Base-by-base conservation (phyloP, 805 yeast species). In the Isabelozyma pseudorhagii region DNA sequence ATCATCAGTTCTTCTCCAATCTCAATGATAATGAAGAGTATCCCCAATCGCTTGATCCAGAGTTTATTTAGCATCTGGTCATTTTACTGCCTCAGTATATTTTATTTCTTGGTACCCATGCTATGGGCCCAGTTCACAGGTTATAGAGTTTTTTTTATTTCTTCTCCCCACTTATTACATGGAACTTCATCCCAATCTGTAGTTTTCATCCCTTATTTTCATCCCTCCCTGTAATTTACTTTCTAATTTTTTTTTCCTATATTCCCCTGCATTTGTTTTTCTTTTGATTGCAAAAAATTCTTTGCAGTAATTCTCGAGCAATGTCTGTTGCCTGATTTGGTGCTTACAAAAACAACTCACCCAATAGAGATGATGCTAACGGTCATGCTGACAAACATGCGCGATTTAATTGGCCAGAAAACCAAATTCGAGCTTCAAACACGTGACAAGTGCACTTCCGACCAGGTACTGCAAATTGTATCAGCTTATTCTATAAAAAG, bases 371-470 rank as follows among this genome's bases (percentile, higher is more conserved):
- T 13, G n/a, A 10, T 5, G 36, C 36, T 31, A 1, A 31, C 36
- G n/a, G 36, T 31, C 5, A 31, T 31, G 36, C 36, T 54, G 53
- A 53, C 58, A 48, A 53, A 53, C 46, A 36, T 40, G 46, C 46
- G 50, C 50, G 25, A 28, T 18, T 5, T 53, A 31, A 54, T 54
- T 54, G 58, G 58, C 46, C 27, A 31, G 36, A 1, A 8, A 31
- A 10, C 4, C 3, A 31, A 15, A 18, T 17, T 38, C 34, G 17
- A 9, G 11, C 17, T n/a, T 11, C 3, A 29, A n/a, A 21, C 21
- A 18, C 47, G 27, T 21, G 44, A 8, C 10, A n/a, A 27, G 4
- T 11, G 8, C 40, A 38, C 14, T 8, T 14, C 40, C 40, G 36
- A 31, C 36, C 36, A 31, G 36, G n/a, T 38, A 15, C 40, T 38